Base-by-base conservation (phyloP, 2,329 filamentous ascomycete genomes). In the Ascomycota sp. region DNA sequence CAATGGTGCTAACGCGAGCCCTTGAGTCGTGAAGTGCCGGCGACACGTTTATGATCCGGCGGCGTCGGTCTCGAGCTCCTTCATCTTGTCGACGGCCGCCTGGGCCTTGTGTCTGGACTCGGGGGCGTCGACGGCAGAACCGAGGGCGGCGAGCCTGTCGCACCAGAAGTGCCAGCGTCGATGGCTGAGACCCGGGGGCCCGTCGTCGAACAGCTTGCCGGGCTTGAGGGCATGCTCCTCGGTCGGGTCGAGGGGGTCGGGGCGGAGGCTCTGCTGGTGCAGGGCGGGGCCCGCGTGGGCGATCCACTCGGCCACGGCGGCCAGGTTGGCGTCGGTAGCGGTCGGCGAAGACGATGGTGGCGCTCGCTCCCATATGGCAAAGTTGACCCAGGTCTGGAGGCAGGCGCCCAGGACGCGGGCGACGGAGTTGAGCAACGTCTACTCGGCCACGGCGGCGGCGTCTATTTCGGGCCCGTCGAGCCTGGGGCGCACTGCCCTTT, bases 121-220 rank as follows among this genome's bases (percentile, higher is more conserved):
- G 8, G 36, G 38, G 15, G 25, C 36, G 3, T 36, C 33, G 1
- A 40, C 35, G 7, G 36, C 29, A 4, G 25, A 29, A 2, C 36
- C 36, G 26, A 48, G 23, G 15, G 38, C 35, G 21, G 32, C 37
- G n/a, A 51, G 25, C 26, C 47, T 40, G 25, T 38, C 31, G 23
- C 38, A 32, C 49, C 48, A 52, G 32, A 47, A 48, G 19, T 20
- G 21, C 47, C 46, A 52, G 9, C 48, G 39, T 35, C 39, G 38
- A 20, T 36, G 31, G 21, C 31, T 43, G 25, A 45, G 30, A 10
- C 40, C 47, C n/a, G 40, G 31, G 30, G 33, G 33, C 4, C 27
- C 30, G 15, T 35, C 37, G 29, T 34, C 20, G 25, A 43, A 40
- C 12, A 42, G 32, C 12, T 30, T 28, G 2, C 44, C 45, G 8